These are phyloP conservation scores for Aegilops tauschii DNA, from an alignment of 176 grass and related monocot genomes.

Conservation along the genomic window DNA sequence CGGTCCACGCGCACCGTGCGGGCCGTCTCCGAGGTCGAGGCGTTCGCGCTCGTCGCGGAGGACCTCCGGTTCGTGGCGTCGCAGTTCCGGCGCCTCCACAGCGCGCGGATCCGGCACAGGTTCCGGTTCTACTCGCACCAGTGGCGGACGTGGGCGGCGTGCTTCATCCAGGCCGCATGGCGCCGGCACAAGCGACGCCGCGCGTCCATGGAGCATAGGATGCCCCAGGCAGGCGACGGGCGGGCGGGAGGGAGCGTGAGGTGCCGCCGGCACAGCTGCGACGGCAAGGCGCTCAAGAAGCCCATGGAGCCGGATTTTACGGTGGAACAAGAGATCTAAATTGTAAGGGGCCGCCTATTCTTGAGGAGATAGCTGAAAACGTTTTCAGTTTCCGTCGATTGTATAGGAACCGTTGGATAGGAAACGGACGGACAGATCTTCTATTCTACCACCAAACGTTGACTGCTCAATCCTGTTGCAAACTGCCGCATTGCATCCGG, in stretches of 20 bases:
- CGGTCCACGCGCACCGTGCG: slow-evolving; percentile 81
- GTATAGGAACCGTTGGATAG: too few species aligned
- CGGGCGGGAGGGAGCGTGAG: neutral
- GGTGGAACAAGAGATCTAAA: slow-evolving; percentile 47
- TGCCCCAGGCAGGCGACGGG: slow-evolving; percentile 13
- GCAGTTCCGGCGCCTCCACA: slow-evolving; percentile 83
- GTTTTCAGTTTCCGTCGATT: too few species aligned
- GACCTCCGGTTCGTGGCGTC: slow-evolving; percentile 82
- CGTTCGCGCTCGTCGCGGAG: slow-evolving; percentile 85
- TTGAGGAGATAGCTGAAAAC: too few species aligned
- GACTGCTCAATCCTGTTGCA: too few species aligned
- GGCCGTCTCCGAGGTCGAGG: slow-evolving; percentile 88
- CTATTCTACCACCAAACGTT: too few species aligned
- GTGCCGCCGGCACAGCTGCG: slow-evolving; percentile 23
- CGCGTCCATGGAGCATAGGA: slow-evolving; percentile 62
- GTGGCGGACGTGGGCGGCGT: slow-evolving; percentile 90
- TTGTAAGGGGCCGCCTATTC: neutral
- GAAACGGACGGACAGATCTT: too few species aligned
- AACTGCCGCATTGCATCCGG: too few species aligned
- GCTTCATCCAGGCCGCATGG: slow-evolving; percentile 97
- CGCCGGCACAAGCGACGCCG: slow-evolving; percentile 55
- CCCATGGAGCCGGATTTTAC: slow-evolving; percentile 82
- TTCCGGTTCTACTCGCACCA: slow-evolving; percentile 95
- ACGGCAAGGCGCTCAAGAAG: slow-evolving; percentile 50
- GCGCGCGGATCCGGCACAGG: slow-evolving; percentile 73